Conservation (phyloP, 2,329 filamentous ascomycete genomes). For the Coniella lustricola region DNA sequence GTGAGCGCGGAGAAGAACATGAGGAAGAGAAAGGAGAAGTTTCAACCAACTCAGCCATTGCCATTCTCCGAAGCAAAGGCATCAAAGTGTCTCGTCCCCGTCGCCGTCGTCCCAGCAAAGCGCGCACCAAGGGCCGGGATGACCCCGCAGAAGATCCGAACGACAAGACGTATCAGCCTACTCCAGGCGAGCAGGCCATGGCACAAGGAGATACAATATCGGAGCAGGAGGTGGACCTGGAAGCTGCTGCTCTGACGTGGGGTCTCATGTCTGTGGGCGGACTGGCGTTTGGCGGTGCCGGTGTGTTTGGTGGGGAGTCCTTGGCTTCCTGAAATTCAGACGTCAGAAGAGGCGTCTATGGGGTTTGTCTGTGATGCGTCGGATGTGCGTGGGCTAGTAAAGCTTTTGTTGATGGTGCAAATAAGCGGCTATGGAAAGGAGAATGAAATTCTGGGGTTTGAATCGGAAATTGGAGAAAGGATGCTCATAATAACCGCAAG, state of each 20-base stretch:
- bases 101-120: slow-evolving; percentile 21
- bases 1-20: not conserved
- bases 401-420: too few species aligned
- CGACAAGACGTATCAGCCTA: slow-evolving; percentile 33
- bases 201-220: slow-evolving; percentile 36
- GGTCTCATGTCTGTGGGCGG: slow-evolving; percentile 37
- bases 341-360: not conserved
- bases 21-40: not conserved
- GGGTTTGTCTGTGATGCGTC: not conserved
- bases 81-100: not conserved
- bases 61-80: slow-evolving; percentile 6
- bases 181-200: slow-evolving; percentile 24
- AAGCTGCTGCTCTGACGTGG: slow-evolving; percentile 40
- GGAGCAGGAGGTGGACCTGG: slow-evolving; percentile 36
- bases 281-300: slow-evolving; percentile 36
- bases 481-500: too few species aligned
- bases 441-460: too few species aligned
- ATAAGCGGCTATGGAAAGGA: too few species aligned
- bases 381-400: too few species aligned
- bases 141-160: slow-evolving; percentile 19
- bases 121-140: slow-evolving; percentile 20
- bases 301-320: slow-evolving; percentile 41
- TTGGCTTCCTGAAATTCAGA: slow-evolving; percentile 33
- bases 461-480: too few species aligned
- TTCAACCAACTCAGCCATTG: too few species aligned